phyloP scores from a whole-genome alignment of 2,329 filamentous ascomycete genomes.

The Ceratocystis ficicola region DNA sequence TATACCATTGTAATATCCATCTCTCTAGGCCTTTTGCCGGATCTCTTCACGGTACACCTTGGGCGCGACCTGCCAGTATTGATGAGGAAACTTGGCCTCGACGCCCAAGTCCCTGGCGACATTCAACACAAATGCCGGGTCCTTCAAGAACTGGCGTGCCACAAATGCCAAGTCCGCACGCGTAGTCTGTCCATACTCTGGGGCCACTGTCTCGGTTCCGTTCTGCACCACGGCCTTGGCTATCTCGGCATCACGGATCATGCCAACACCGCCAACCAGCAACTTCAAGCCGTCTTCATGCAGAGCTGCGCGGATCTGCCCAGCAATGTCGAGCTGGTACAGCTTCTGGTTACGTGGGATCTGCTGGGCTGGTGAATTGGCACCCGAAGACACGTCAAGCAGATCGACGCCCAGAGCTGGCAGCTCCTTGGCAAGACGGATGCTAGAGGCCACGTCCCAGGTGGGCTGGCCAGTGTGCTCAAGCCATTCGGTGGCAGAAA shows the following conservation, averaged over 20 bases:
- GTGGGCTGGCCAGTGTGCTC: conserved; percentile 36
- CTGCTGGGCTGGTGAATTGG: conserved; percentile 51
- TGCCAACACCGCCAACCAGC: conserved; percentile 61
- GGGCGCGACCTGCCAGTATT: conserved; percentile 39
- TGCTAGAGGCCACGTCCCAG: conserved; percentile 56
- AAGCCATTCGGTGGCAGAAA: conserved; percentile 54
- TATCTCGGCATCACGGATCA: conserved; percentile 56
- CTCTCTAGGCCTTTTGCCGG: background rate
- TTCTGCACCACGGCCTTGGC: conserved; percentile 49
- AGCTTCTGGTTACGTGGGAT: conserved; percentile 49
- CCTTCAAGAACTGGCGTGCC: conserved; percentile 67
- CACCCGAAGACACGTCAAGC: conserved; percentile 69
- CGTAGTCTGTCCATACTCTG: conserved; percentile 31
- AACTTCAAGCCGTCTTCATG: conserved; percentile 38
- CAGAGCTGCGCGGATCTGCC: conserved; percentile 56
- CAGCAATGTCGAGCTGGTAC: conserved; percentile 65
- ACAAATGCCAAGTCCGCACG: conserved; percentile 60
- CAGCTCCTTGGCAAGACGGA: conserved; percentile 48
- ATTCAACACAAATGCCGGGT: conserved; percentile 64
- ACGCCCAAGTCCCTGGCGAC: conserved; percentile 62
- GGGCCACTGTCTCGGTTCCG: conserved; percentile 33
- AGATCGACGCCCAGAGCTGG: conserved; percentile 66
- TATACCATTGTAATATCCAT: too few relatives aligned
- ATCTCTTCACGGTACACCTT: conserved; percentile 13
- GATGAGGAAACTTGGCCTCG: conserved; percentile 58